phyloP scores from a whole-genome alignment of 345 rosid genomes.

The Adansonia digitata region DNA sequence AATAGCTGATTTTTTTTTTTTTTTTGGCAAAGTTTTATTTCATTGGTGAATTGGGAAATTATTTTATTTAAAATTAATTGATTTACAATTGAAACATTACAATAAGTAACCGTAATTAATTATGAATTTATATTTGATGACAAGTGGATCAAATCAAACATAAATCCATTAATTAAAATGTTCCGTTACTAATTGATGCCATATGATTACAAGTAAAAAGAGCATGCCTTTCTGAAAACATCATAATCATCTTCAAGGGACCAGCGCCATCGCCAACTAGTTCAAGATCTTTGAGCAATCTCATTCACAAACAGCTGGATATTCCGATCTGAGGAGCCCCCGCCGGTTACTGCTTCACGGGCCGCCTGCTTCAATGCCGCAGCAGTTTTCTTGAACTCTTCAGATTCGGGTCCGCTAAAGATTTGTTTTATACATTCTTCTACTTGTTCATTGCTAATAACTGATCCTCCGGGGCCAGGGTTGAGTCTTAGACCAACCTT shows the following conservation, averaged over 20 bases:
- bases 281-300: slow-evolving; percentile 10
- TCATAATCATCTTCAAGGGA: background rate
- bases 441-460: slow-evolving; percentile 25
- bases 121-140: too few species aligned
- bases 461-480: slow-evolving; percentile 19
- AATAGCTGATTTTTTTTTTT: too few species aligned
- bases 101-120: too few species aligned
- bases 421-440: slow-evolving; percentile 22
- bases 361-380: slow-evolving; percentile 33
- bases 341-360: slow-evolving; percentile 24
- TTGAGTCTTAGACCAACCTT: slow-evolving; percentile 36
- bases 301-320: slow-evolving; percentile 39
- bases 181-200: too few species aligned
- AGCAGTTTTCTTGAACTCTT: slow-evolving; percentile 27
- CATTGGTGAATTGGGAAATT: too few species aligned
- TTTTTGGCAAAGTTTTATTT: too few species aligned
- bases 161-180: too few species aligned
- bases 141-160: too few species aligned
- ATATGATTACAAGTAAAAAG: too few species aligned
- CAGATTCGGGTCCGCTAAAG: slow-evolving; percentile 16
- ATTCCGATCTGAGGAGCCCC: slow-evolving; percentile 45
- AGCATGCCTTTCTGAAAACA: background rate
- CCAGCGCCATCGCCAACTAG: background rate
- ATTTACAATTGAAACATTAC: too few species aligned
- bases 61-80: too few species aligned